These are phyloP conservation scores for Plasmodium gaboni DNA, from an alignment of 169 alveolate genomes.

Conservation along the genomic window DNA sequence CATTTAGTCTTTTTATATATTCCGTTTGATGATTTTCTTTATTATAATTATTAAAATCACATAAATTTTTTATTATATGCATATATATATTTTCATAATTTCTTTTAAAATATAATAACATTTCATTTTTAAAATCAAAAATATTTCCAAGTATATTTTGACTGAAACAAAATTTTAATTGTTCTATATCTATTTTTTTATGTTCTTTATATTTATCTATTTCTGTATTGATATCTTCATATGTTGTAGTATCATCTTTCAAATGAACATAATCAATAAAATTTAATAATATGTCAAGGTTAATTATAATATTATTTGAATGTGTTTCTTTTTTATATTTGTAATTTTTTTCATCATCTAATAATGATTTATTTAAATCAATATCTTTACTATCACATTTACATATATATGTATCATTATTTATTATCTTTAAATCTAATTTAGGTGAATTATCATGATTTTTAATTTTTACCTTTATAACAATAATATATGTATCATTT, in stretches of 20 bases:
- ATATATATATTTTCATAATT: slow-evolving; percentile 41
- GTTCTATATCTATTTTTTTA: slow-evolving; percentile 45
- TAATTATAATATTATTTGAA: neutral
- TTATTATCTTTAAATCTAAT: too few species aligned
- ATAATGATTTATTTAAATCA: too few species aligned
- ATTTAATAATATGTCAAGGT: slow-evolving; percentile 10
- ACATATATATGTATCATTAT: too few species aligned
- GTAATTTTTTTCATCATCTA: neutral
- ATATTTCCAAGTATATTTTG: slow-evolving; percentile 18
- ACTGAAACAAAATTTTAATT: neutral
- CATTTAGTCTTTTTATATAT: neutral
- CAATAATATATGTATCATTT: slow-evolving; percentile 18
- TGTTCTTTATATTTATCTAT: slow-evolving; percentile 25
- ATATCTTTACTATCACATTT: too few species aligned
- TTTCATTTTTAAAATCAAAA: slow-evolving; percentile 37
- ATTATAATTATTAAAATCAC: neutral
- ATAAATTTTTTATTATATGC: neutral
- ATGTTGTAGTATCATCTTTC: slow-evolving; percentile 24
- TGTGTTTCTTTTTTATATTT: neutral
- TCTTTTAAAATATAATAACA: slow-evolving; percentile 13
- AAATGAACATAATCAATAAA: slow-evolving; percentile 36
- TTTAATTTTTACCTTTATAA: slow-evolving; percentile 19
- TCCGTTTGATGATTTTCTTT: neutral
- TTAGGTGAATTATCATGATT: too few species aligned
- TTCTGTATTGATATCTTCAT: slow-evolving; percentile 54